Conservation (phyloP, 2,329 filamentous ascomycete genomes). For the Amauroascus niger region DNA sequence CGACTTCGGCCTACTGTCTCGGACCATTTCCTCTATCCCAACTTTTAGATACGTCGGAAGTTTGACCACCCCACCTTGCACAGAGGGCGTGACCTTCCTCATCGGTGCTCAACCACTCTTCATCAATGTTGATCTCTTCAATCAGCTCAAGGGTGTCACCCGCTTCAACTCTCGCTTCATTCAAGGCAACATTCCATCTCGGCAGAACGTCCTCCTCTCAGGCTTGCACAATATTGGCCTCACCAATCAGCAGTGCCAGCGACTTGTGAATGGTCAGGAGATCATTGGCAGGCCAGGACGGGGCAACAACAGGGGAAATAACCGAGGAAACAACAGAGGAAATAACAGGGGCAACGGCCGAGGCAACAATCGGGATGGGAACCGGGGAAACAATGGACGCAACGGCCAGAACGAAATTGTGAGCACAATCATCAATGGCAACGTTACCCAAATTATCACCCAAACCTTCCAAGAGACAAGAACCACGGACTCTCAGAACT, state of each 20-base stretch:
- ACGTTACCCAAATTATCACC: neutral
- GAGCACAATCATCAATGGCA: constrained; percentile 4
- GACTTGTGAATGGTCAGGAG: neutral
- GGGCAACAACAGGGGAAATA: neutral
- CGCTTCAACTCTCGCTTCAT: constrained; percentile 15
- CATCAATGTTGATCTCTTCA: constrained; percentile 41
- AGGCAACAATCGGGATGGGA: neutral
- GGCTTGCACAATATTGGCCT: constrained; percentile 7
- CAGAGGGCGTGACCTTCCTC: constrained; percentile 48
- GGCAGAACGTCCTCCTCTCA: constrained; percentile 6
- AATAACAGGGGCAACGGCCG: neutral
- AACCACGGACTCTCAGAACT: neutral
- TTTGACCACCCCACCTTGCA: constrained; percentile 54
- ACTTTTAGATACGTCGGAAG: constrained; percentile 44
- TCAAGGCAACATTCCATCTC: constrained; percentile 8
- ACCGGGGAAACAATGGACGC: neutral
- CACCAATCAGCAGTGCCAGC: neutral
- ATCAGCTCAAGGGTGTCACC: constrained; percentile 43
- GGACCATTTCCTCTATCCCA: constrained; percentile 34
- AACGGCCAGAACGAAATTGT: neutral
- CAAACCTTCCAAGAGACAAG: neutral
- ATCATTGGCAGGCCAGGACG: neutral
- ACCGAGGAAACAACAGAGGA: neutral
- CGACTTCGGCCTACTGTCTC: constrained; percentile 3
- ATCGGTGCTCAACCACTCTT: constrained; percentile 40